Evolutionary conservation across 1,284 basidiomycete genomes (phyloP), one percentile per base, ranked within the genome.

Genomic region (Heterobasidion occidentale): DNA sequence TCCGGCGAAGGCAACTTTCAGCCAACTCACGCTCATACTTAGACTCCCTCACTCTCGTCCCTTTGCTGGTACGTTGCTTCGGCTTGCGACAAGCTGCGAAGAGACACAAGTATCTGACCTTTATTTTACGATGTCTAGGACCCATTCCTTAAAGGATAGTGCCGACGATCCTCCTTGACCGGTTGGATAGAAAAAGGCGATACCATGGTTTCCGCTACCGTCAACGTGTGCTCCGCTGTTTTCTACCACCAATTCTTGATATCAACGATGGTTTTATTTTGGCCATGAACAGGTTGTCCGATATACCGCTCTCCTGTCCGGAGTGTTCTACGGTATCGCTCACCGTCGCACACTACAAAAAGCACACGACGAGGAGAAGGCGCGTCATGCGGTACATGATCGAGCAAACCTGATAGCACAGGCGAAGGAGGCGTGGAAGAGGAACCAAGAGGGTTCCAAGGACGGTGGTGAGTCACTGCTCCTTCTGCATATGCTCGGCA

Each of bases 341-440:
- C 96, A 98, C 79, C 88, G 89, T 69, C 84, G 90, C 68, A 90
- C 94, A 69, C 77, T 99, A 64, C 94, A 97, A 76, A 83, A 85
- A 63, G 78, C 83, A 62, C 84, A 90, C 69, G 86, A 97, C 72
- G 76, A 79, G 60, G 79, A 86, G 61, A 86, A 85, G 68, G 74
- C 82, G 61, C 78, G 84, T 60, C 81, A 84, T 67, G 86, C 84
- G 55, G 74, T 82, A 48, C 83, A 90, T 64, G 83, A 84, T 65
- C 79, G 90, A 64, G 84, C 91, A 66, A 79, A 86, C 60, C 73
- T 98, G 70, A 83, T 98, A 69, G 78, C 80, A 64, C 81, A 97
- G 72, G 96, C 94, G 55, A 92, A 90, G 80, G 85, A 92, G 68
- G 93, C 92, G 60, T 99, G 91, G 86, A 88, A 82, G 71, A 86